Evolutionary conservation across 73 alveolate genomes (phyloP).

Genomic region (Blepharisma japonicum): DNA sequence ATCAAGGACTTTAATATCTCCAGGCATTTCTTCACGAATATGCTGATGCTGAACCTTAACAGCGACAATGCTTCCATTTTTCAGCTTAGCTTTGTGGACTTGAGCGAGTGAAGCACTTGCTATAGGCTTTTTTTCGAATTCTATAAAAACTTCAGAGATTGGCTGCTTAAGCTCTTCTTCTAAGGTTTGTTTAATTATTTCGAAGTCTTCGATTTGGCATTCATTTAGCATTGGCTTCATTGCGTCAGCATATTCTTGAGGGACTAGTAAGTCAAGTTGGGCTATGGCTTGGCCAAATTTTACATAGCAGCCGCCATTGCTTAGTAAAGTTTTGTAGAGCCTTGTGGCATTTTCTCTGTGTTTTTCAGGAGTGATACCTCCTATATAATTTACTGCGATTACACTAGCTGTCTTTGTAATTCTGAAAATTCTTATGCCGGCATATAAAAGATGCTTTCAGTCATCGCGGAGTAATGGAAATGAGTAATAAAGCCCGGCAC

Average conservation of each 20-base stretch:
- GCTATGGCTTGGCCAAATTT: conserved; percentile 74
- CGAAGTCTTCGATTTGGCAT: conserved; percentile 50
- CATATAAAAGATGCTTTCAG: background rate
- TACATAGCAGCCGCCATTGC: conserved; percentile 71
- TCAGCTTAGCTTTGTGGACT: conserved; percentile 64
- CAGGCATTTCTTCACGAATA: conserved; percentile 34
- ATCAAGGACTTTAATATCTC: conserved; percentile 44
- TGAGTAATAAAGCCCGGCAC: background rate
- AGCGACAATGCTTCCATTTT: conserved; percentile 61
- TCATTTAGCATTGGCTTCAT: conserved; percentile 56
- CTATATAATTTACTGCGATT: conserved; percentile 19
- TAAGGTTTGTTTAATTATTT: conserved; percentile 50
- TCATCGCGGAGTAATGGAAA: conserved; percentile 27
- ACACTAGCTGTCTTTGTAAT: conserved; percentile 10
- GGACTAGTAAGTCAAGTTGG: conserved; percentile 53
- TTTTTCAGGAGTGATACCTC: conserved; percentile 40
- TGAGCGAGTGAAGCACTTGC: conserved; percentile 78
- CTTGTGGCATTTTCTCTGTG: conserved; percentile 33
- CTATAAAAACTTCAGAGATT: conserved; percentile 21
- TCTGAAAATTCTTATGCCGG: background rate
- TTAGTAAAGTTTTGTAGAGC: conserved; percentile 41
- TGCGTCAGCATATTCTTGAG: conserved; percentile 59
- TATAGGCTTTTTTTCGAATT: conserved; percentile 60
- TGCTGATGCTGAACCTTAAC: conserved; percentile 70
- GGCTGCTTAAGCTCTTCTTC: conserved; percentile 45